Evolutionary conservation across 1,139 yeast species (phyloP), one percentile per base, ranked within the genome.

Genomic region (Blastobotrys illinoisensis): DNA sequence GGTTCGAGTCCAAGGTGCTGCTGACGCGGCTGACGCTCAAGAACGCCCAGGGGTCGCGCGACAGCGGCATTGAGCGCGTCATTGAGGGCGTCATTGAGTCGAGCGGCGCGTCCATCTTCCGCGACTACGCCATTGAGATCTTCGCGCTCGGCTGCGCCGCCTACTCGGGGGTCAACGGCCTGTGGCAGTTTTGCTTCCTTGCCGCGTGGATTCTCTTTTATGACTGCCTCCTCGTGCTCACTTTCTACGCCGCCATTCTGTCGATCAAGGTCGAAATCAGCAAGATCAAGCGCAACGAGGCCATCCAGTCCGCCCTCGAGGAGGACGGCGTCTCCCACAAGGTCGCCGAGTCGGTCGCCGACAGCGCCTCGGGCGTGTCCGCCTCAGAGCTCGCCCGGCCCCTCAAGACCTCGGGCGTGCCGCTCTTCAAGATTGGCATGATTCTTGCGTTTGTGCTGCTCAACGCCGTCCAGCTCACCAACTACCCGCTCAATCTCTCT

Each of bases 181-280:
- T 93, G 64, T 80, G 83, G 67, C 91, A 87, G 73, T 93, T 95
- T 68, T 88, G 96, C 70, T 78, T 87, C 54, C 76, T 93, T 61
- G 78, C 91, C 59, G 82, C 91, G 5, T 78, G 86, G 66, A 85
- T 90, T 56, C 74, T 93, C 65, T 74, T 82, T 9, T 85, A 79
- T 64, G 99, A 93, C 69, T 75, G 88, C 58, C 60, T 89, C 47
- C 77, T 89, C 70, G 83, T 90, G 45, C 81, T 83, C 65, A 88
- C 98, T 1, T 91, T 91, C 71, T 93, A 79, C 70, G 79, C 96
- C 13, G 93, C 97, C 1, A 82, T 90, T 52, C 79, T 93, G 63
- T 85, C 96, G 1, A 79, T 93, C 71, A 93, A 93, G 72, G 83
- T 95, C 47, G 98, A 95, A 71, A 89, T 93, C 67, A 84, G 84